Evolutionary conservation across 495 filamentous ascomycete species (phyloP).

Genomic region (Bombardia bombarda): DNA sequence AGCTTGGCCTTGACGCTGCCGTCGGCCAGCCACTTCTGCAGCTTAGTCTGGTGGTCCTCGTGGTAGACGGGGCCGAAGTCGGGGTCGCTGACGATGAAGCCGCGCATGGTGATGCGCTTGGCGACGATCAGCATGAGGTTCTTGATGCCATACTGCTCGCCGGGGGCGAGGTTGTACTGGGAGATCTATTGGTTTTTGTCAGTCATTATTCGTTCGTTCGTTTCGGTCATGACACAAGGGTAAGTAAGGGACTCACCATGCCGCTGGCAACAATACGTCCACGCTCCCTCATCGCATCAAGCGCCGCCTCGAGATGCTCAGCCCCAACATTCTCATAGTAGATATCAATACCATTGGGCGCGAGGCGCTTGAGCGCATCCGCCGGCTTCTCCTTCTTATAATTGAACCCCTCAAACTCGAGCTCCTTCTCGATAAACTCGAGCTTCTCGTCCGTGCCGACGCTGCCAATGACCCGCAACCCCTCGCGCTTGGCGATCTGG

Average conservation of each 20-base stretch:
- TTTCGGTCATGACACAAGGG: constrained; percentile 2
- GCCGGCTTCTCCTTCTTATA: constrained; percentile 53
- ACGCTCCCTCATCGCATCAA: constrained; percentile 58
- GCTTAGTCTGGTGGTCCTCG: constrained; percentile 71
- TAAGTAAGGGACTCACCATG: constrained; percentile 28
- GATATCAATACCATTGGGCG: constrained; percentile 77
- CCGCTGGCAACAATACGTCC: constrained; percentile 61
- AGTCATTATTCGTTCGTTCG: too few species aligned
- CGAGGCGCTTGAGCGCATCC: constrained; percentile 62
- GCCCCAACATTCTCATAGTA: constrained; percentile 92
- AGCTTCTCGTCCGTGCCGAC: constrained; percentile 55
- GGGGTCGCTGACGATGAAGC: constrained; percentile 63
- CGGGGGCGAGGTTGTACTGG: constrained; percentile 60
- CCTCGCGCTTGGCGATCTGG: constrained; percentile 77
- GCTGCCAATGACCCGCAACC: constrained; percentile 66
- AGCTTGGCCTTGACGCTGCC: constrained; percentile 69
- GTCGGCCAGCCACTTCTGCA: constrained; percentile 78
- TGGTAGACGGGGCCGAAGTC: constrained; percentile 63
- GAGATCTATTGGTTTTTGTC: constrained; percentile 48
- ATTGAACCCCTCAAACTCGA: constrained; percentile 65
- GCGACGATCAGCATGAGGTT: constrained; percentile 48
- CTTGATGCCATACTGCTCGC: constrained; percentile 58
- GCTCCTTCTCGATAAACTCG: constrained; percentile 50
- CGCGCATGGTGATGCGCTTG: constrained; percentile 50
- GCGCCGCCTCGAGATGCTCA: constrained; percentile 67